Conservation (phyloP, 1,139 yeast genomes). For the Yamadazyma buinensis region DNA sequence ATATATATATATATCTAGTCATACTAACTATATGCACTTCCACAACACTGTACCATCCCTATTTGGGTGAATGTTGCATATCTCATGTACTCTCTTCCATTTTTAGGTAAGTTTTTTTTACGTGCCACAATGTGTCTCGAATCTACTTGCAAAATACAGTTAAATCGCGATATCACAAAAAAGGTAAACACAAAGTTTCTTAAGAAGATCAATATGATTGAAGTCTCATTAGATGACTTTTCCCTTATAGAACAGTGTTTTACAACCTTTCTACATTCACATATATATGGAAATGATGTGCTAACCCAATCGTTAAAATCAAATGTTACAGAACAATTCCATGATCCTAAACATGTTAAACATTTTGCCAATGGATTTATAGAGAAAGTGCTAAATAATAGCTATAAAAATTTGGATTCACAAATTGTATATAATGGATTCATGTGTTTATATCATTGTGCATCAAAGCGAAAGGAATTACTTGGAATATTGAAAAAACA, state of each 20-base stretch:
- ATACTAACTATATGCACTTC: too few relatives aligned
- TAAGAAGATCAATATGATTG: slow-evolving; percentile 1
- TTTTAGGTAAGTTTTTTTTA: too few relatives aligned
- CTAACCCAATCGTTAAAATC: slow-evolving; percentile 2
- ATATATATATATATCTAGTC: too few relatives aligned
- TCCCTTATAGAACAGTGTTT: slow-evolving; percentile 3
- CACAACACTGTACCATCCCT: too few relatives aligned
- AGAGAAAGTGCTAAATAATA: slow-evolving; percentile 1
- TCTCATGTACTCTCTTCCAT: too few relatives aligned
- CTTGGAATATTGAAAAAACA: slow-evolving; percentile 16
- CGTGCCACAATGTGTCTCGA: too few relatives aligned
- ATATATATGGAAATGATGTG: neutral
- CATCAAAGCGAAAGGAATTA: neutral
- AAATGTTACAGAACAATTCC: slow-evolving; percentile 1
- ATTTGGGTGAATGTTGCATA: too few relatives aligned
- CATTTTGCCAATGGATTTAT: slow-evolving; percentile 5
- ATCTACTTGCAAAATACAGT: neutral
- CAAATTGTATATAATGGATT: slow-evolving; percentile 7
- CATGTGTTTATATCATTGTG: slow-evolving; percentile 8
- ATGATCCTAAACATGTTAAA: slow-evolving; percentile 3
- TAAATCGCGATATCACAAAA: slow-evolving; percentile 2
- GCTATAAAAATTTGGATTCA: neutral
- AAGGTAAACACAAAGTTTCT: slow-evolving; percentile 3
- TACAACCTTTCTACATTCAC: slow-evolving; percentile 1
- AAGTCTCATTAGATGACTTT: slow-evolving; percentile 1